Evolutionary conservation across 2,329 filamentous ascomycete genomes (phyloP).

Genomic region (Phaeoacremonium minimum): DNA sequence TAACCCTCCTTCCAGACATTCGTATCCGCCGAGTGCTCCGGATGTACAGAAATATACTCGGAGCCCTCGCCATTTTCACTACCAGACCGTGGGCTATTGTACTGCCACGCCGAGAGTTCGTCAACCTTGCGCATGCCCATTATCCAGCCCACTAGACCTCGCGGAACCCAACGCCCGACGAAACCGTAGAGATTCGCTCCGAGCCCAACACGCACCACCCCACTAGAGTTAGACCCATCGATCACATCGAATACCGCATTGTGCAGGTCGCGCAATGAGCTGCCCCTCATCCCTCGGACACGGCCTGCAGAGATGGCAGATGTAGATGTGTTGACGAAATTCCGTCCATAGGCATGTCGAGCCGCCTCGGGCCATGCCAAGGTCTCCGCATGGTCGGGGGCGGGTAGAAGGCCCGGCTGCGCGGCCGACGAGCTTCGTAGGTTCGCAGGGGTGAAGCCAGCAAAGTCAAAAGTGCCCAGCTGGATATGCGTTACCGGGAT

Average conservation of each 20-base stretch:
- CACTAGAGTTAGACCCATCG: constrained; percentile 55
- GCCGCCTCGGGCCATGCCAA: constrained; percentile 61
- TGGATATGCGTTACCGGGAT: constrained; percentile 84
- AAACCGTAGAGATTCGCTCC: constrained; percentile 82
- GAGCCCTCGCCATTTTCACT: constrained; percentile 24
- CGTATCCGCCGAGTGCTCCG: constrained; percentile 35
- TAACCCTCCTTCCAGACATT: constrained; percentile 42
- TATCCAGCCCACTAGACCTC: constrained; percentile 84
- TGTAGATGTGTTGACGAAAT: constrained; percentile 52
- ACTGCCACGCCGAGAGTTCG: constrained; percentile 50
- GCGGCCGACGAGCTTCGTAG: constrained; percentile 25
- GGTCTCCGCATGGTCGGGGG: constrained; percentile 47
- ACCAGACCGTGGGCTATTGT: constrained; percentile 18
- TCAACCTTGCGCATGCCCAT: constrained; percentile 70
- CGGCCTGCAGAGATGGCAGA: constrained; percentile 53
- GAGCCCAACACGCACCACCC: constrained; percentile 74
- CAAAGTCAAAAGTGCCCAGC: constrained; percentile 86
- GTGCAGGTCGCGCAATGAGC: constrained; percentile 73
- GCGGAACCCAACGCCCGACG: constrained; percentile 76
- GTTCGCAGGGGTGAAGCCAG: constrained; percentile 52
- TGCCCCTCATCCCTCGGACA: constrained; percentile 60
- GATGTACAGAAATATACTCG: constrained; percentile 49
- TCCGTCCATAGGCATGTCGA: constrained; percentile 56
- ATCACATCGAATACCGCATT: constrained; percentile 88
- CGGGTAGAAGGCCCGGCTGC: constrained; percentile 28